Conservation (phyloP, 2,329 filamentous ascomycete species). For the Pyricularia sp. region DNA sequence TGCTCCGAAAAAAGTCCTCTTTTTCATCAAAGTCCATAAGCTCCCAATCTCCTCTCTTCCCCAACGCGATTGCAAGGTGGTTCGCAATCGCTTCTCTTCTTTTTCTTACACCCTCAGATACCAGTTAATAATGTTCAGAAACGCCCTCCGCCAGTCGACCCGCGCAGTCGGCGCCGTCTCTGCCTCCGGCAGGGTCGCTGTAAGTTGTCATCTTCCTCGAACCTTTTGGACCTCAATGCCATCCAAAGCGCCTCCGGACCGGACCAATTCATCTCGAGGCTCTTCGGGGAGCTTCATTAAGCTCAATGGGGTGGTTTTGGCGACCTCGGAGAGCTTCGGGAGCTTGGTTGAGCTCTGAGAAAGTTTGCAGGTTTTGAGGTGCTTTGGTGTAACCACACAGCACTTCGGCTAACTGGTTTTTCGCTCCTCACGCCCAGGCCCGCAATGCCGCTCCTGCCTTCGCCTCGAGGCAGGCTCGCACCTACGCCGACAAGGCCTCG, state of each 20-base stretch:
- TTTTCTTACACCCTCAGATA: constrained; percentile 40
- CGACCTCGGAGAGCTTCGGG: constrained; percentile 22
- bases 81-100: constrained; percentile 53
- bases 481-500: constrained; percentile 87
- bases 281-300: constrained; percentile 27
- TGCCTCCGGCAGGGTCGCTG: constrained; percentile 84
- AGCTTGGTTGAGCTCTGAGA: constrained; percentile 27
- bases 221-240: constrained; percentile 30
- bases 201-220: constrained; percentile 55
- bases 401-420: constrained; percentile 27
- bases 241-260: constrained; percentile 33
- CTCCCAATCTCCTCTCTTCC: constrained; percentile 44
- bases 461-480: constrained; percentile 65
- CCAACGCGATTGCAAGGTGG: constrained; percentile 43
- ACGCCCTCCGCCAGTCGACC: constrained; percentile 93
- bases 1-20: constrained; percentile 10
- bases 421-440: constrained; percentile 46
- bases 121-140: constrained; percentile 81
- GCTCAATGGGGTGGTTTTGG: constrained; percentile 20
- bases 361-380: constrained; percentile 13
- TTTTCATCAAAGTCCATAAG: constrained; percentile 1
- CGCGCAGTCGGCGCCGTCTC: constrained; percentile 91
- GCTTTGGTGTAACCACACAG: constrained; percentile 2
- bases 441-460: constrained; percentile 76
- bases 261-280: constrained; percentile 21